Conservation (phyloP, 805 yeast genomes). For the Saccharomycopsis capsularis region DNA sequence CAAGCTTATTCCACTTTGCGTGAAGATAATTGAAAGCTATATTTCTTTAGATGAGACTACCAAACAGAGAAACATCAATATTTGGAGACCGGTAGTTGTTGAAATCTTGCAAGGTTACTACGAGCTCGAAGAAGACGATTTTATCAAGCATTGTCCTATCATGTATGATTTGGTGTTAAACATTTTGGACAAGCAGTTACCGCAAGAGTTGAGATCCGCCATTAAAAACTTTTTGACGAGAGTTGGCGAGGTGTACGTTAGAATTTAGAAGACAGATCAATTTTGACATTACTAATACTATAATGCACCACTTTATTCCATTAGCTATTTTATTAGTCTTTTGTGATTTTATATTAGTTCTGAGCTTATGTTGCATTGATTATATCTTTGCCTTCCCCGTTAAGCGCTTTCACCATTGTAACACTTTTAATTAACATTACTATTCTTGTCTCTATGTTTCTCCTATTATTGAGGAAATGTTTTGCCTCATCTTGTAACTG, state of each 20-base stretch:
- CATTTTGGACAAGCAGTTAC: constrained; percentile 53
- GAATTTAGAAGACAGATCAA: no score
- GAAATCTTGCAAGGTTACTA: constrained; percentile 79
- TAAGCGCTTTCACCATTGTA: no score
- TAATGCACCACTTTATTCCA: no score
- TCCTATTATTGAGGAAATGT: no score
- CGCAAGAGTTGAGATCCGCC: constrained; percentile 55
- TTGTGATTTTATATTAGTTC: no score
- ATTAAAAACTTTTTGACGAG: constrained; percentile 52
- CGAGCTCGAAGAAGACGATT: constrained; percentile 70
- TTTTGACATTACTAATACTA: no score
- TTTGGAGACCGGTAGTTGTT: constrained; percentile 90
- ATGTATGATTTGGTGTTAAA: constrained; percentile 55
- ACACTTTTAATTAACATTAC: no score
- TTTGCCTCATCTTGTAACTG: no score
- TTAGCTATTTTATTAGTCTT: no score
- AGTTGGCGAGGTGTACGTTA: constrained; percentile 44
- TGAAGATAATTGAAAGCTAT: constrained; percentile 62
- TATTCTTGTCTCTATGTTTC: no score
- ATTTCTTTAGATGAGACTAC: constrained; percentile 61
- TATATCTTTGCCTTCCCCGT: no score
- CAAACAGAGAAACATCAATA: constrained; percentile 72
- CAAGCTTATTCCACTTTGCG: constrained; percentile 58
- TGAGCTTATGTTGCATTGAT: no score
- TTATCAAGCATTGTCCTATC: constrained; percentile 47